Evolutionary conservation across 208 protist genomes (phyloP), one percentile per base, ranked within the genome.

Genomic region (Lotmaria passim): DNA sequence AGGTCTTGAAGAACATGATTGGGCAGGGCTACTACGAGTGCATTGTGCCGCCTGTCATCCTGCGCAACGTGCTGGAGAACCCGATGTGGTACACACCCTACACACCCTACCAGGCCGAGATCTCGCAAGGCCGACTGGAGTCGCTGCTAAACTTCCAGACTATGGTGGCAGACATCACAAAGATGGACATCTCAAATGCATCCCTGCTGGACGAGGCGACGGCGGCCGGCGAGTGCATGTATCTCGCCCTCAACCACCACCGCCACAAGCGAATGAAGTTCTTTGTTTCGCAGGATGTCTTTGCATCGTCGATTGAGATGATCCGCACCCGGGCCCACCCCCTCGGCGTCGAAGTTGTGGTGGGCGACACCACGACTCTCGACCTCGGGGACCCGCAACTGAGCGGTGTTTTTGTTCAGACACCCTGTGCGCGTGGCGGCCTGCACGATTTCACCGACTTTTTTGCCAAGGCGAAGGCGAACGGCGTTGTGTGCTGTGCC

Each of bases 41-140:
- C 33, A 87, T 96, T 21, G 86, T 89, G 24, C 97, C 97, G 10
- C 62, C 85, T 19, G 96, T 97, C 0, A 98, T 99, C 66, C 69
- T 98, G 76, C 86, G 98, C 55, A 99, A 99, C 73, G 81, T 99
- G 28, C 72, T 99, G 63, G 97, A 99, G 84, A 99, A 98, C 71
- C 98, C 98, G 51, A 96, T 91, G 33, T 99, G 98, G 98, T 99
- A 99, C 85, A 99, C 98, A 10, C 97, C 97, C 34, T 99, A 99
- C 83, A 99, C 98, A 23, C 98, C 98, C 10, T 99, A 99, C 83
- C 91, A 98, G 78, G 89, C 96, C 7, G 96, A 98, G 64, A 97
- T 99, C 36, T 86, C 89, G 26, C 97, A 99, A 86, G 98, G 98
- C 8, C 91, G 98, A 51, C 82, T 99, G 0, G 98, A 99, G 84